A percentile compares a stretch with the other conserved stretches of the same genome.
Conservation (phyloP, 2,329 filamentous ascomycete genomes). For the Claviceps humidiphila region DNA sequence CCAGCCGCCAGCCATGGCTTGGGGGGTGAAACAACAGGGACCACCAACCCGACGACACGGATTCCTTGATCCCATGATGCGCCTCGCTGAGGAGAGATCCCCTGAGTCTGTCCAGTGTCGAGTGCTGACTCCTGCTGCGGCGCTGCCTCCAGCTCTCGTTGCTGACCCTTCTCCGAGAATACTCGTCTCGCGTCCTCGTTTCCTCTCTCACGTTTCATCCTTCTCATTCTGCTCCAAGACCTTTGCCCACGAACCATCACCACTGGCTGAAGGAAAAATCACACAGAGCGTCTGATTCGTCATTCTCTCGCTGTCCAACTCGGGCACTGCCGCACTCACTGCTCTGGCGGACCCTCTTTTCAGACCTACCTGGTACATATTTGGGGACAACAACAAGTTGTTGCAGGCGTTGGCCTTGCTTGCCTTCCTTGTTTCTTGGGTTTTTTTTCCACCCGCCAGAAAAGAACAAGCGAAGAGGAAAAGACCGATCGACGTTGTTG, state of each 20-base stretch:
- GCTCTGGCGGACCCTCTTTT: constrained; percentile 7
- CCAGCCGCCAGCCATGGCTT: not conserved
- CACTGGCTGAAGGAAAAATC: not conserved
- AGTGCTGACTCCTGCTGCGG: not conserved
- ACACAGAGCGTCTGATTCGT: not conserved
- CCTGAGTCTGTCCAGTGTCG: not conserved
- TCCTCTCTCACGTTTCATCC: not conserved
- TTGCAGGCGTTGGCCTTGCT: not conserved
- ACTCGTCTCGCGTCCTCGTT: not conserved
- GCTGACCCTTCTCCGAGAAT: not conserved
- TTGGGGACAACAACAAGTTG: not conserved
- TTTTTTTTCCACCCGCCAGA: not conserved
- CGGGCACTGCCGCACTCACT: not conserved
- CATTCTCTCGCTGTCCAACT: not conserved
- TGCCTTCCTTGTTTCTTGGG: not conserved
- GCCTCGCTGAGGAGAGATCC: constrained; percentile 1
- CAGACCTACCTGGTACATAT: not conserved
- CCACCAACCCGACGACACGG: not conserved
- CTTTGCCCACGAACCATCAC: not conserved
- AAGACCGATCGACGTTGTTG: not conserved
- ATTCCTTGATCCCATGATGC: not conserved
- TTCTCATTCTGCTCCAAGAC: not conserved
- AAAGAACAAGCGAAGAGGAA: not conserved
- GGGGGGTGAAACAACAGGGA: not conserved
- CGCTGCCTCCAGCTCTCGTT: not conserved